These are phyloP conservation scores for Pseudopyricularia javanii DNA, from an alignment of 2,329 filamentous ascomycete genomes.

Conservation along the genomic window DNA sequence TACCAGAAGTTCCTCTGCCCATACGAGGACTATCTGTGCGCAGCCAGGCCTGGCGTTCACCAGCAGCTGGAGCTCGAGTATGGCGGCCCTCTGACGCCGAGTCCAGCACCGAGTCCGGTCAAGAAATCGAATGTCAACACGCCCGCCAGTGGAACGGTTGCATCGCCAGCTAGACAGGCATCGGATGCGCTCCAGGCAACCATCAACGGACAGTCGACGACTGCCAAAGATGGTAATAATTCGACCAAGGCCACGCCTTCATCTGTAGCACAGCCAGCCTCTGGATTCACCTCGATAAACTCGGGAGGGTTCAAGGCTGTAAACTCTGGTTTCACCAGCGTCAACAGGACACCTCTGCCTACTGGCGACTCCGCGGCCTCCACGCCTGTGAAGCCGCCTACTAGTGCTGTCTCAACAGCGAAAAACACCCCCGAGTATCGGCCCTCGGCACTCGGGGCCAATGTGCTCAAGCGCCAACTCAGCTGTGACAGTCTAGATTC, in stretches of 20 bases:
- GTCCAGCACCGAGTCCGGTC: slow-evolving; percentile 55
- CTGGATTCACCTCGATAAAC: slow-evolving; percentile 45
- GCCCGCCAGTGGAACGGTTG: slow-evolving; percentile 42
- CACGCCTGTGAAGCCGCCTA: slow-evolving; percentile 47
- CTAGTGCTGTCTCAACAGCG: slow-evolving; percentile 49
- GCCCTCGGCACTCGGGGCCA: slow-evolving; percentile 39
- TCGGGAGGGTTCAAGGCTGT: slow-evolving; percentile 60
- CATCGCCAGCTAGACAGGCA: slow-evolving; percentile 54
- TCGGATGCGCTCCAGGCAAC: slow-evolving; percentile 39
- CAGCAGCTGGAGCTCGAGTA: slow-evolving; percentile 90
- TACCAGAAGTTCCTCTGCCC: slow-evolving; percentile 95
- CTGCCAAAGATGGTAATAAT: neutral
- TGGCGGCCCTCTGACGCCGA: slow-evolving; percentile 79
- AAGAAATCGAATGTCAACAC: slow-evolving; percentile 52
- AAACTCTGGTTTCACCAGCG: slow-evolving; percentile 56
- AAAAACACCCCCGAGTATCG: slow-evolving; percentile 55
- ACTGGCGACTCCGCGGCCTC: slow-evolving; percentile 40
- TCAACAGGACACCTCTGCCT: slow-evolving; percentile 36
- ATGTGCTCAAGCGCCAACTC: slow-evolving; percentile 65
- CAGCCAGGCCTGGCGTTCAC: slow-evolving; percentile 92
- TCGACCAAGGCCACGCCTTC: slow-evolving; percentile 25
- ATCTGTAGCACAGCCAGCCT: slow-evolving; percentile 19
- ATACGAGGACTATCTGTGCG: slow-evolving; percentile 85
- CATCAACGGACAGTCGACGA: slow-evolving; percentile 20
- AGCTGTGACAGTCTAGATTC: slow-evolving; percentile 44